Evolutionary conservation across 129 eudicot species (phyloP), one percentile per base, ranked within the genome.

Genomic region (Oenanthe sinensis): DNA sequence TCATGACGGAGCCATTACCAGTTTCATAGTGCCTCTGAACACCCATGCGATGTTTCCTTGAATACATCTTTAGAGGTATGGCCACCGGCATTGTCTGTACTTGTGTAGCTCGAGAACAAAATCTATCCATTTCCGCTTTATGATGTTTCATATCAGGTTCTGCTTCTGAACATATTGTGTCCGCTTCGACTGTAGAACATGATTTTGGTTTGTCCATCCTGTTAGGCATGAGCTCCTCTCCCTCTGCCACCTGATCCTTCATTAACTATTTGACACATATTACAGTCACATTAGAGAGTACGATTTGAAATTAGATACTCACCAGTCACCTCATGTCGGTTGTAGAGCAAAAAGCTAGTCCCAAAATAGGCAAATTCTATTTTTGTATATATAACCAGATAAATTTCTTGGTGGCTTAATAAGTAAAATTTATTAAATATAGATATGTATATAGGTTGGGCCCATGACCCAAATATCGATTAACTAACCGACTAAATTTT

Each of bases 171-270:
- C 75, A 17, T 5, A 19, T 20, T 71, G 75, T 40, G 8, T 8
- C 75, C 2, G 45, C 50, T 40, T 80, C 86, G 15, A 81, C 58
- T 16, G 17, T 17, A 78, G 74, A 20, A 22, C 20, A 12, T 26
- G 77, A 80, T 58, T 49, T 13, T 22, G 58, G 55, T 58, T 4
- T 13, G 58, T 46, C 80, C 73, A 77, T 63, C 88, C 96, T 80
- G 26, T 77, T 83, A 40, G 91, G 96, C 93, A 91, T 91, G 58
- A 91, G 82, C 76, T 87, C 96, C 8, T 83, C 54, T 24, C 76
- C 76, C 37, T 72, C 76, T 22, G 20, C 52, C 50, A 72, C 76
- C 44, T 72, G 76, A 49, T 82, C 79, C 79, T 67, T 80, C 91
- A 91, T 87, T 82, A 87, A 43, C 96, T 91, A 87, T 83, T 79